Percentiles rank a stretch among this genome's conserved stretches.
Evolutionary conservation across 139 green algal genomes (phyloP).

Genomic region (Chlamydomonas sp.): DNA sequence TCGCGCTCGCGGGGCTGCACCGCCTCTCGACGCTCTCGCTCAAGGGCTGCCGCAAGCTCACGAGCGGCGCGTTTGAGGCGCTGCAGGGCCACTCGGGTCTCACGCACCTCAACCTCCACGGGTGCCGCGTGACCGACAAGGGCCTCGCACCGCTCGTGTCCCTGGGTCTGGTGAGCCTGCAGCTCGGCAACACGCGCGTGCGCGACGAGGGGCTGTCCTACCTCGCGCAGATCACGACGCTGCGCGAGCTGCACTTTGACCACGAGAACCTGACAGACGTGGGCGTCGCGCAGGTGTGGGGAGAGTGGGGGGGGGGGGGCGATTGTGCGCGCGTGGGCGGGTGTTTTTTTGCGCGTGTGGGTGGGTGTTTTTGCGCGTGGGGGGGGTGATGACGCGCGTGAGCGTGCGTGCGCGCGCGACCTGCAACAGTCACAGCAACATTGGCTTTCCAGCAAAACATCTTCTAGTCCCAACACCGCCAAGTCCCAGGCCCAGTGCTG

Average conservation of each 20-base stretch:
- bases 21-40: conserved; percentile 25
- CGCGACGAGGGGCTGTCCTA: conserved; percentile 31
- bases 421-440: no score
- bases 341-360: no score
- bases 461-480: no score
- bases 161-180: conserved; percentile 19
- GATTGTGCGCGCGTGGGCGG: no score
- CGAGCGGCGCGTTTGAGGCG: conserved; percentile 29
- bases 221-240: conserved; percentile 17
- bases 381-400: no score
- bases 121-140: conserved; percentile 31
- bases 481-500: no score
- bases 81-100: conserved; percentile 17
- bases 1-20: conserved; percentile 10
- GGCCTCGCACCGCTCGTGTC: conserved; percentile 19
- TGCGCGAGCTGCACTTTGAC: conserved; percentile 25
- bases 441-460: no score
- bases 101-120: conserved; percentile 25
- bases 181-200: conserved; percentile 28
- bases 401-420: no score
- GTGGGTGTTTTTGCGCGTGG: no score
- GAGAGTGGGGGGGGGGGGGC: no score
- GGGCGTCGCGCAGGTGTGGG: no score
- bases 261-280: conserved; percentile 19
- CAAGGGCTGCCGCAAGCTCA: conserved; percentile 33